Evolutionary conservation across 495 filamentous ascomycete genomes (phyloP), one percentile per base, ranked within the genome.

Genomic region (Wilcoxina mikolae): DNA sequence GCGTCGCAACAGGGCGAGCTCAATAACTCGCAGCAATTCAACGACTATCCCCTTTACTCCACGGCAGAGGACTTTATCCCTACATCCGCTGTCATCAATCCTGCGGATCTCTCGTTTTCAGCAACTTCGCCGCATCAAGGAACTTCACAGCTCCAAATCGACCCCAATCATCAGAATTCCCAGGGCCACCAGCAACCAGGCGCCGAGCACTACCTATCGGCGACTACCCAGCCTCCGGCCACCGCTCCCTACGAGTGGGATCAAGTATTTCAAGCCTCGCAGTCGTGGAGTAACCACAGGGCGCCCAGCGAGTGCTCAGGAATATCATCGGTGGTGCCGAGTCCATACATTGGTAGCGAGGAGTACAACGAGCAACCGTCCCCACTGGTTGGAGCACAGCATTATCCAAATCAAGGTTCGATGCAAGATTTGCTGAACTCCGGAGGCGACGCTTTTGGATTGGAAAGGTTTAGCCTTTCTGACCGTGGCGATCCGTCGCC

Each of bases 291-390:
- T 4, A 88, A 95, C 67, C 78, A 88, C 52, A 76, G 87, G 64
- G 78, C 83, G 31, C 85, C 89, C 0, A 95, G 90, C 4, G 91
- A 95, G 65, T 85, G 84, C 60, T 95, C 89, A 3, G 91, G 95
- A 60, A 76, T 85, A 4, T 84, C 81, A 3, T 93, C 87, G 18
- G 83, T 78, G 0, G 77, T 81, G 7, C 79, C 80, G 27, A 95
- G 90, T 18, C 91, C 91, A 43, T 85, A 79, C 62, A 65, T 94
- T 46, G 76, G 76, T 24, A 85, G 84, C 64, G 75, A 81, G 50
- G 91, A 95, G 51, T 79, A 72, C 57, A 87, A 90, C 64, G 89
- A 95, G 12, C 70, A 72, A 7, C 78, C 81, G 43, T 95, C 90
- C 1, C 91, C 91, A 3, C 77, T 94, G 66, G 73, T 95, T 58